Conservation (phyloP, 768 basidiomycete species). For the Tylopilus intermedius region DNA sequence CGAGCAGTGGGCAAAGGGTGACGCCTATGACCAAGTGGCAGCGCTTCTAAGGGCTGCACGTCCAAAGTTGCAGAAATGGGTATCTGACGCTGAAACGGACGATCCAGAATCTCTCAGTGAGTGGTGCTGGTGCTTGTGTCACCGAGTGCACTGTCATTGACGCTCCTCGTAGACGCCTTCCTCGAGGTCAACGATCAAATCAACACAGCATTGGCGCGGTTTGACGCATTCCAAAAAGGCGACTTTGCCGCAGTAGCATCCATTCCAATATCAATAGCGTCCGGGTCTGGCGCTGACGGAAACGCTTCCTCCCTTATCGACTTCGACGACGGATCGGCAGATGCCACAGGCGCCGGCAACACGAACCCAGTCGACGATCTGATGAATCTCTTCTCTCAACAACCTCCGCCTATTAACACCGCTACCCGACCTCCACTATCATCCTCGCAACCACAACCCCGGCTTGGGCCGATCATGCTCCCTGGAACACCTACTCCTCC, state of each 20-base stretch:
- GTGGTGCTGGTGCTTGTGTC: slow-evolving; percentile 15
- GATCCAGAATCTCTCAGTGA: slow-evolving; percentile 87
- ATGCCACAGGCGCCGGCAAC: slow-evolving; percentile 16
- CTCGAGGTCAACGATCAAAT: slow-evolving; percentile 97
- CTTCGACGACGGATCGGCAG: slow-evolving; percentile 52
- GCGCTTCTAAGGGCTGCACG: slow-evolving; percentile 73
- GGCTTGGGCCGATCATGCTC: slow-evolving; percentile 39
- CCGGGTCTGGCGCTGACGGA: slow-evolving; percentile 18
- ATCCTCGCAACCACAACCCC: slow-evolving; percentile 23
- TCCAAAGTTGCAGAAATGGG: slow-evolving; percentile 97
- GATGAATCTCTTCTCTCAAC: slow-evolving; percentile 49
- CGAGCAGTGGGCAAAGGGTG: slow-evolving; percentile 81
- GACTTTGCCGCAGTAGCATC: slow-evolving; percentile 74
- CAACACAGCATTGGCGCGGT: slow-evolving; percentile 85
- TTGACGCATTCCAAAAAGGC: slow-evolving; percentile 90
- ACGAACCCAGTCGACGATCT: slow-evolving; percentile 49
- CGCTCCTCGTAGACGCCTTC: slow-evolving; percentile 65
- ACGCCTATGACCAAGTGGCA: slow-evolving; percentile 96
- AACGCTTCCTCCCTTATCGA: slow-evolving; percentile 63
- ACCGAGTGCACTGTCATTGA: neutral
- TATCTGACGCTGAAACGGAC: slow-evolving; percentile 85
- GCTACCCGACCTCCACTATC: slow-evolving; percentile 25
- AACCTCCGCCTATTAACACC: slow-evolving; percentile 21
- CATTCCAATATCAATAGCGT: slow-evolving; percentile 56
- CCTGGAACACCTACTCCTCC: slow-evolving; percentile 36